Conservation (phyloP, 2,329 filamentous ascomycete genomes). For the Leptographium radiaticola region DNA sequence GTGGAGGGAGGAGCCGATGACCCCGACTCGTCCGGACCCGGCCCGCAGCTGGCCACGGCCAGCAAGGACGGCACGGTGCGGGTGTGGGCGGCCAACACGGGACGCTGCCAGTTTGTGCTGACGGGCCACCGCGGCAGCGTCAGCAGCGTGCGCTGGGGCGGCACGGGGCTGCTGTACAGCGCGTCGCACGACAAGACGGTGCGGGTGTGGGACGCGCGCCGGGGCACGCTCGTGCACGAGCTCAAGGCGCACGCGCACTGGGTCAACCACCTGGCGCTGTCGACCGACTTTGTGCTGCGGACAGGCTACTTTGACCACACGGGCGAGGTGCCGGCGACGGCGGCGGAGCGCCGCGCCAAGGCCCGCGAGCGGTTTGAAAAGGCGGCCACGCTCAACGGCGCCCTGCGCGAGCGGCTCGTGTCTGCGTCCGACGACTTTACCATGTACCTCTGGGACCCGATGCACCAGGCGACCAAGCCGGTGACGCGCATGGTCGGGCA, state of each 20-base stretch:
- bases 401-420: conserved; percentile 70
- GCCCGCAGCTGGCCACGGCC: conserved; percentile 69
- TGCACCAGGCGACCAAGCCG: conserved; percentile 61
- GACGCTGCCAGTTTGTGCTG: conserved; percentile 67
- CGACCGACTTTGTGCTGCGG: conserved; percentile 78
- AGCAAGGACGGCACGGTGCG: conserved; percentile 83
- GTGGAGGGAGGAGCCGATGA: conserved; percentile 26
- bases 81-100: conserved; percentile 72
- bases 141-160: conserved; percentile 88
- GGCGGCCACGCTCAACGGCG: conserved; percentile 63
- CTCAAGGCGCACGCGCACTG: conserved; percentile 69
- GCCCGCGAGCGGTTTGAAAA: conserved; percentile 77
- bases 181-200: conserved; percentile 85
- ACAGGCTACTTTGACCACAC: conserved; percentile 82
- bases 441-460: conserved; percentile 89
- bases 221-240: conserved; percentile 69
- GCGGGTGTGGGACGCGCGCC: conserved; percentile 74
- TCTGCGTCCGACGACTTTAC: conserved; percentile 86
- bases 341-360: conserved; percentile 58
- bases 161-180: conserved; percentile 73
- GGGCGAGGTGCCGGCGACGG: conserved; percentile 49
- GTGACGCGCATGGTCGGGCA: conserved; percentile 84
- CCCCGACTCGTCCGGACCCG: conserved; percentile 35
- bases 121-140: conserved; percentile 83
- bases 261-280: conserved; percentile 90